Conservation (phyloP, 108 stramenopile genomes). For the Cyclotella cryptica region DNA sequence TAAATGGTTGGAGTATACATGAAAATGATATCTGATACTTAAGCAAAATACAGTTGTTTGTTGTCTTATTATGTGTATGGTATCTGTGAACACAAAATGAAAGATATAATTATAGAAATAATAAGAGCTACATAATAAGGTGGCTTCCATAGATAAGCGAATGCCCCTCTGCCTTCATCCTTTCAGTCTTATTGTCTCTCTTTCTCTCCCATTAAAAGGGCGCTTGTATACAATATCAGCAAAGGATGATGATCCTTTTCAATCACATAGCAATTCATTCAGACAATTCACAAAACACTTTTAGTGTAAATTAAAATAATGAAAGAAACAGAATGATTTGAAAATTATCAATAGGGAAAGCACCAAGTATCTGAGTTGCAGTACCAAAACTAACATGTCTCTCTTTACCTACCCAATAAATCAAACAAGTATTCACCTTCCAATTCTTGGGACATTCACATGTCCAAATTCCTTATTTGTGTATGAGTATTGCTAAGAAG, state of each 20-base stretch:
- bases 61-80: no score
- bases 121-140: no score
- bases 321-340: neutral
- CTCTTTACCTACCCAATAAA: constrained; percentile 28
- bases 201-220: no score
- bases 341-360: neutral
- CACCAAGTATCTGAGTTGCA: neutral
- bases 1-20: no score
- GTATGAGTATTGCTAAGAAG: no score
- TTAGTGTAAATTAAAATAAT: constrained; percentile 10
- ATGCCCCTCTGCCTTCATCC: neutral
- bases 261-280: constrained; percentile 18
- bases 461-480: constrained; percentile 12
- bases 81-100: no score
- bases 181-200: neutral
- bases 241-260: no score
- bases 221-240: neutral
- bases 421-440: constrained; percentile 24
- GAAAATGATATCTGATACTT: no score
- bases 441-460: constrained; percentile 31
- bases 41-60: no score
- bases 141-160: no score
- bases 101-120: no score
- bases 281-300: constrained; percentile 14
- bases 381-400: constrained; percentile 3